These are phyloP conservation scores for Prunella vulgaris DNA, from an alignment of 257 asterid genomes.

Conservation along the genomic window DNA sequence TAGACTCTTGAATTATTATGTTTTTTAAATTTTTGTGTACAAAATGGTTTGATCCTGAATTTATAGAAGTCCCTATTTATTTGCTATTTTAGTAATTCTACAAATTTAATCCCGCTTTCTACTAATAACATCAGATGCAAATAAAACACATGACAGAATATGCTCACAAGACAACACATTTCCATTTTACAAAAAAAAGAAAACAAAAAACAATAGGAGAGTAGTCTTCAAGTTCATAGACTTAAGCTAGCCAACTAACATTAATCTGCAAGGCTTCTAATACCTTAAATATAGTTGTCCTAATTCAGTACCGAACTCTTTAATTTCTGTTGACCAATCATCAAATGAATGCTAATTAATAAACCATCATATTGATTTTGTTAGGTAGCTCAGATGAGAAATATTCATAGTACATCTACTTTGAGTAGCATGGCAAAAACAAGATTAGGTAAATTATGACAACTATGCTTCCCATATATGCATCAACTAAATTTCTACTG, in stretches of 20 bases:
- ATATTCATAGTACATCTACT: slow-evolving; percentile 10
- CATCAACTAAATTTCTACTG: slow-evolving; percentile 1
- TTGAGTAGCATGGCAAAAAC: not conserved
- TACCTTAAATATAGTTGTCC: not conserved
- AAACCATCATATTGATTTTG: too few relatives aligned
- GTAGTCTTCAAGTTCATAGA: not conserved
- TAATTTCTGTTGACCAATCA: not conserved
- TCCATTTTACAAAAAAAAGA: not conserved
- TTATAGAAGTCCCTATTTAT: not conserved
- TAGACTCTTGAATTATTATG: not conserved
- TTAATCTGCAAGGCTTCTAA: not conserved
- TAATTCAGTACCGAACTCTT: slow-evolving; percentile 3
- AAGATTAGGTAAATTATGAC: slow-evolving; percentile 11
- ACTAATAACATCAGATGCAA: not conserved
- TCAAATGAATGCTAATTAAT: not conserved
- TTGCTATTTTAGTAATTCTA: not conserved
- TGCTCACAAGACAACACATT: not conserved
- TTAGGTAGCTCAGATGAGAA: slow-evolving; percentile 10
- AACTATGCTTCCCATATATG: not conserved
- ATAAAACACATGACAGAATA: not conserved
- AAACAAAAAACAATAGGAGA: not conserved
- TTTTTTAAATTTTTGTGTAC: not conserved
- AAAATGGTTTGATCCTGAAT: not conserved
- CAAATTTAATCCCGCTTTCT: not conserved
- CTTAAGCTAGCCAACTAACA: not conserved